A percentile compares a stretch with the other conserved stretches of the same genome.
Conservation (phyloP, 768 basidiomycete species). For the Suillus subluteus region DNA sequence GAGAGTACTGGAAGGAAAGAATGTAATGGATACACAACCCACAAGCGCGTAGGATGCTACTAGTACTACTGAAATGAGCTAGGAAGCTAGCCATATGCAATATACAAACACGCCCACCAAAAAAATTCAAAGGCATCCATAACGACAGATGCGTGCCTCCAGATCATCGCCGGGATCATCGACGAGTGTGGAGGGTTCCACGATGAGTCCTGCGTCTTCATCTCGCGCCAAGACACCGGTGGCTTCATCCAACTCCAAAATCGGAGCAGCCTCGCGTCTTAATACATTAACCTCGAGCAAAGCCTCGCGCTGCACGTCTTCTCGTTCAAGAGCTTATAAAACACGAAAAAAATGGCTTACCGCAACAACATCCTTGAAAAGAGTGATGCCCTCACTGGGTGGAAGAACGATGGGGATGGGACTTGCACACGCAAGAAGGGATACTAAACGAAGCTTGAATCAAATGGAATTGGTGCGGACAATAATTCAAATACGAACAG, state of each 20-base stretch:
- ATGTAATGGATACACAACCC: background rate
- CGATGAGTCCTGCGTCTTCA: background rate
- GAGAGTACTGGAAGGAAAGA: background rate
- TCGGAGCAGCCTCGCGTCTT: constrained; percentile 12
- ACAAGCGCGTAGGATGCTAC: background rate
- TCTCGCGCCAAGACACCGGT: background rate
- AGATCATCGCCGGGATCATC: constrained; percentile 11
- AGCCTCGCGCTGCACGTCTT: constrained; percentile 13
- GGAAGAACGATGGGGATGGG: constrained; percentile 16
- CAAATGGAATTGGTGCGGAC: background rate
- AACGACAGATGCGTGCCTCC: constrained; percentile 18
- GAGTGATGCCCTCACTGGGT: constrained; percentile 11
- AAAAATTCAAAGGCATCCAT: constrained; percentile 15
- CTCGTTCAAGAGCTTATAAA: background rate
- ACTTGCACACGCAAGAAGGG: constrained; percentile 12
- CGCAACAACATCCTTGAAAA: constrained; percentile 17
- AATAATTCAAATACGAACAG: constrained; percentile 11
- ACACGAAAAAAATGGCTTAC: constrained; percentile 5
- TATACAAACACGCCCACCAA: background rate
- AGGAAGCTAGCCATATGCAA: background rate
- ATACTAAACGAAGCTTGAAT: constrained; percentile 10
- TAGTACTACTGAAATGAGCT: background rate
- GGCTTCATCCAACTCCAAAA: constrained; percentile 7
- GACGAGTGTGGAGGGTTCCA: background rate
- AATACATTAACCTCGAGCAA: background rate